phyloP scores from a whole-genome alignment of 106 monocot species.

The Hemerocallis citrina region DNA sequence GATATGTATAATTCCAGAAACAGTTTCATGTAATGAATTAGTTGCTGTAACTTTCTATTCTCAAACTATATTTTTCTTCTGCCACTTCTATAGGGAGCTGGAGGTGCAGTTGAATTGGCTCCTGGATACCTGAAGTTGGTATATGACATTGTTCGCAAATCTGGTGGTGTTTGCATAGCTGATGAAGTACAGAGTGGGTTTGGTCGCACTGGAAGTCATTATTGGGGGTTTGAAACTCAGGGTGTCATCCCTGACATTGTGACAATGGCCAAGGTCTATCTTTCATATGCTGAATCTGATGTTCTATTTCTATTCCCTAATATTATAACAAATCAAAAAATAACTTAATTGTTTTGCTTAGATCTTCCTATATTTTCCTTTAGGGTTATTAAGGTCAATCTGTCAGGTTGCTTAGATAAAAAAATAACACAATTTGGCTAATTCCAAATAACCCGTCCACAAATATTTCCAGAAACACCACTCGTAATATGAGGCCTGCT shows the following conservation, averaged over 20 bases:
- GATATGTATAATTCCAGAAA: too few relatives aligned
- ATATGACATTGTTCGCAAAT: conserved; percentile 75
- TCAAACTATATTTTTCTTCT: not conserved
- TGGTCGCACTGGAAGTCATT: conserved; percentile 97
- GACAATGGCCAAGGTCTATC: conserved; percentile 93
- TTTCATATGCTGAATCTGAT: not conserved
- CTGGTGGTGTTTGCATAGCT: conserved; percentile 94
- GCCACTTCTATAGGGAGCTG: conserved; percentile 62
- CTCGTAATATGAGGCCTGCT: too few relatives aligned
- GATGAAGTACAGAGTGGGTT: conserved; percentile 99
- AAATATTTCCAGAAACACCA: too few relatives aligned
- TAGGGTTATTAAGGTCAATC: too few relatives aligned
- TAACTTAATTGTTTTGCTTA: too few relatives aligned
- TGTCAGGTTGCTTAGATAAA: too few relatives aligned
- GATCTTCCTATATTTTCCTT: too few relatives aligned
- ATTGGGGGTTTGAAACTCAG: conserved; percentile 98
- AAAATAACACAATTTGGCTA: too few relatives aligned
- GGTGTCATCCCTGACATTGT: conserved; percentile 93
- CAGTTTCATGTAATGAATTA: too few relatives aligned
- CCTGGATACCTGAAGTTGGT: conserved; percentile 86
- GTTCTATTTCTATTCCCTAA: not conserved
- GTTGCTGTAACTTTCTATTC: not conserved
- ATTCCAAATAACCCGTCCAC: too few relatives aligned
- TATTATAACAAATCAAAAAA: conserved; percentile 1
- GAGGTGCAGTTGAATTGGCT: conserved; percentile 88